phyloP scores from a whole-genome alignment of 2,329 filamentous ascomycete species.

The Nannizziopsis arthrosporioides region DNA sequence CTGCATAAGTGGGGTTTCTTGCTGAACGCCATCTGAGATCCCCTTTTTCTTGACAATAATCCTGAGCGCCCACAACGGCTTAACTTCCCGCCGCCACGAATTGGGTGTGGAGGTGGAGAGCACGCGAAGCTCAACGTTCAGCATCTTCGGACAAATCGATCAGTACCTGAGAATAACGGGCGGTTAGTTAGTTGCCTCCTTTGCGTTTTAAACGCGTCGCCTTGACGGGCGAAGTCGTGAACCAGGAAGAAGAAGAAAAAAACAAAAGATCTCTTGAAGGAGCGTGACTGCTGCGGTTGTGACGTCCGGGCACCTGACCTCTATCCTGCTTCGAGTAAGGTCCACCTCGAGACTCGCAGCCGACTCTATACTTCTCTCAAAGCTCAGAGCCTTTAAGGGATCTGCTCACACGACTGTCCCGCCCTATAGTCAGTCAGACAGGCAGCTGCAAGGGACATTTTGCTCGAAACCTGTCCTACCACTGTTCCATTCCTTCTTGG shows the following conservation, averaged over 20 bases:
- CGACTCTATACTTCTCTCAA: background rate
- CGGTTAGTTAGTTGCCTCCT: background rate
- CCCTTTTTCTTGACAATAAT: background rate
- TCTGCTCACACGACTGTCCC: slow-evolving; percentile 8
- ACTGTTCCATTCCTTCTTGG: background rate
- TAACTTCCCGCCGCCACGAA: background rate
- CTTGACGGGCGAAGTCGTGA: slow-evolving; percentile 1
- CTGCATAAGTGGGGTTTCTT: background rate
- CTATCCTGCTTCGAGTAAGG: background rate
- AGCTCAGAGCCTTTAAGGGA: no score
- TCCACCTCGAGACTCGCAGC: slow-evolving; percentile 4
- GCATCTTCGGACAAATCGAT: background rate
- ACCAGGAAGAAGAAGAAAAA: no score
- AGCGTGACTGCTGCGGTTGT: slow-evolving; percentile 11
- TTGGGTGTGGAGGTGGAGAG: no score
- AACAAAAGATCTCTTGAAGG: background rate
- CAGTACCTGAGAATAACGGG: background rate
- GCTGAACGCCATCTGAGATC: background rate
- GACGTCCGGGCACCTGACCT: slow-evolving; percentile 8
- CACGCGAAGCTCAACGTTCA: no score
- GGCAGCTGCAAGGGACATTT: slow-evolving; percentile 12
- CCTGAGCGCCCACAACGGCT: background rate
- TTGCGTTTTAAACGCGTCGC: slow-evolving; percentile 1
- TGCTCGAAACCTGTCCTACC: slow-evolving; percentile 5
- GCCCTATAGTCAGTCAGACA: slow-evolving; percentile 5